Conservation (phyloP, 2,329 filamentous ascomycete genomes). For the Sporothrix variecibatus region DNA sequence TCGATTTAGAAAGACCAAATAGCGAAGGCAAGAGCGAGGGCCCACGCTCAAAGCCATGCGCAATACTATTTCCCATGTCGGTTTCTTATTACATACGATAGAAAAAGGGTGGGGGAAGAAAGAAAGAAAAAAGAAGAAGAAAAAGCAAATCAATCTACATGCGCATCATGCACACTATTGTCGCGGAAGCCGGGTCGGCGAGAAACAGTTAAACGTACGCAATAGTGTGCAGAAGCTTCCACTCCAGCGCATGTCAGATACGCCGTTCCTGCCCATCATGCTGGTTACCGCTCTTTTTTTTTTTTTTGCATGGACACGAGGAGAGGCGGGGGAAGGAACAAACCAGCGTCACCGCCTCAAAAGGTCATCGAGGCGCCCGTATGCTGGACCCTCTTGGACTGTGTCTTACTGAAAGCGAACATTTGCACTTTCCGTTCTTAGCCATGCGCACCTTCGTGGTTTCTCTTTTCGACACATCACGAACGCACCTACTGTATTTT, state of each 20-base stretch:
- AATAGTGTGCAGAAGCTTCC: background rate
- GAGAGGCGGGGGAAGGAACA: background rate
- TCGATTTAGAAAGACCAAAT: background rate
- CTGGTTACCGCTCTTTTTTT: constrained; percentile 15
- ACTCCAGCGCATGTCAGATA: background rate
- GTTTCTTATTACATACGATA: background rate
- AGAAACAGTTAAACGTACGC: background rate
- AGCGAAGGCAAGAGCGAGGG: background rate
- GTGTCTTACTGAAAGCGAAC: background rate
- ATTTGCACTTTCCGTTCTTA: constrained; percentile 10
- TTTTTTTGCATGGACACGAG: constrained; percentile 7
- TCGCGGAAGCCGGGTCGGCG: constrained; percentile 34
- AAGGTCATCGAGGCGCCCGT: constrained; percentile 13
- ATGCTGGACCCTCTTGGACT: background rate
- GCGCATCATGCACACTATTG: background rate
- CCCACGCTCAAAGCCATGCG: background rate
- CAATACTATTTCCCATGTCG: background rate
- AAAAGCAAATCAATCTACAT: background rate
- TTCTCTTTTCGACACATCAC: constrained; percentile 1
- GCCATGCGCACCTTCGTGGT: background rate
- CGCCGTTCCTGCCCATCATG: background rate
- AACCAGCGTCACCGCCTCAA: constrained; percentile 26
- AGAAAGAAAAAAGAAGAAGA: background rate
- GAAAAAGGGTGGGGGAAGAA: too few species aligned
- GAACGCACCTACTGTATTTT: background rate